Percentiles rank a stretch among this genome's conserved stretches.
phyloP scores from a whole-genome alignment of 106 monocot genomes.

The Acanthochlamys bracteata region DNA sequence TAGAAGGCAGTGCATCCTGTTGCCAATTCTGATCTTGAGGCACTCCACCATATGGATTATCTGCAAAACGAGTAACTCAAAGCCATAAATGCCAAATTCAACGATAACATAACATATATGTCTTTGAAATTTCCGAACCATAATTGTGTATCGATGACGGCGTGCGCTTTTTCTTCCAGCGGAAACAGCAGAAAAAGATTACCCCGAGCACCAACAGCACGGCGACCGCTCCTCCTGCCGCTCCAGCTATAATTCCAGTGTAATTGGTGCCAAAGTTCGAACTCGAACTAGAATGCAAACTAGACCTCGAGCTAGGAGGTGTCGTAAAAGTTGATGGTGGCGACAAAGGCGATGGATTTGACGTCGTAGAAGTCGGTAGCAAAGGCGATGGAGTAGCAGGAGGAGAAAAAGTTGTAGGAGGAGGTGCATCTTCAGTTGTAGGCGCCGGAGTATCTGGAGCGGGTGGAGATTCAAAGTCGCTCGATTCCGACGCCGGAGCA shows the following conservation, averaged over 20 bases:
- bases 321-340: too few relatives aligned
- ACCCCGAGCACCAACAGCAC: constrained; percentile 22
- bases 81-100: not conserved
- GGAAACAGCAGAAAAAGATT: constrained; percentile 21
- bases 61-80: constrained; percentile 11
- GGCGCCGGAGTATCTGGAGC: too few relatives aligned
- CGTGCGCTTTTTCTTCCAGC: constrained; percentile 27
- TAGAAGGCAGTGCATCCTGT: constrained; percentile 32
- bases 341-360: too few relatives aligned
- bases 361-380: too few relatives aligned
- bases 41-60: constrained; percentile 17
- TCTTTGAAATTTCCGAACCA: constrained; percentile 5
- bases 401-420: too few relatives aligned
- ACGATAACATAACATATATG: too few relatives aligned
- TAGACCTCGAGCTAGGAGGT: too few relatives aligned
- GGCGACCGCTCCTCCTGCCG: constrained; percentile 29
- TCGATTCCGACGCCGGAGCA: too few relatives aligned
- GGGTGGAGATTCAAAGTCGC: too few relatives aligned
- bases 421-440: too few relatives aligned
- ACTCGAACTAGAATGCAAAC: constrained; percentile 2
- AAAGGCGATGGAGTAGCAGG: too few relatives aligned
- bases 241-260: constrained; percentile 24
- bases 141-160: not conserved
- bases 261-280: constrained; percentile 9
- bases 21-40: constrained; percentile 40